Evolutionary conservation across 495 filamentous ascomycete species (phyloP).

Genomic region (Penicillium crystallinum): DNA sequence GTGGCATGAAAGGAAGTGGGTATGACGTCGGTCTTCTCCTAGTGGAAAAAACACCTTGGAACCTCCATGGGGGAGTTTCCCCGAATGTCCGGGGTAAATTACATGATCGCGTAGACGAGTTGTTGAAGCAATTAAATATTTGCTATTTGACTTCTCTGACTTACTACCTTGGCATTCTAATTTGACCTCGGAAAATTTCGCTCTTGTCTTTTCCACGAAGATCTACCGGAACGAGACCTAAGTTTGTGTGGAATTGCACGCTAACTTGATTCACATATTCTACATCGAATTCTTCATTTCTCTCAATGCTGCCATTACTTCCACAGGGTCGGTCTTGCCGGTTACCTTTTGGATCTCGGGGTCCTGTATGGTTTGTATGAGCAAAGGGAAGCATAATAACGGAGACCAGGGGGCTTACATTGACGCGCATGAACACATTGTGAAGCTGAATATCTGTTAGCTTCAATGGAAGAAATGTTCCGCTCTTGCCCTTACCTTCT

Average conservation of each 20-base stretch:
- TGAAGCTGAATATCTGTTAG: slow-evolving; percentile 56
- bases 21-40: slow-evolving; percentile 27
- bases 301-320: slow-evolving; percentile 79
- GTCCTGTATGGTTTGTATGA: slow-evolving; percentile 49
- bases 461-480: not conserved
- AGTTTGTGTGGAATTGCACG: not conserved
- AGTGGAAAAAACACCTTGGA: not conserved
- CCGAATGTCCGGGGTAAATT: not conserved
- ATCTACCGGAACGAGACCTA: not conserved
- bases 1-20: slow-evolving; percentile 17
- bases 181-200: not conserved
- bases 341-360: slow-evolving; percentile 78
- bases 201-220: not conserved
- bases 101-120: too few relatives aligned
- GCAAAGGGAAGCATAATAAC: not conserved
- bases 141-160: not conserved
- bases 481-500: slow-evolving; percentile 63
- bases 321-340: slow-evolving; percentile 73
- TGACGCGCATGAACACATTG: slow-evolving; percentile 93
- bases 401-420: slow-evolving; percentile 49
- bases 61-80: not conserved
- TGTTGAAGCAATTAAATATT: not conserved
- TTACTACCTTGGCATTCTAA: not conserved
- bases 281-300: slow-evolving; percentile 85
- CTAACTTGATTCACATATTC: not conserved